These are phyloP conservation scores for Chrysochromulina parva DNA, from an alignment of 78 protist species.

Conservation along the genomic window DNA sequence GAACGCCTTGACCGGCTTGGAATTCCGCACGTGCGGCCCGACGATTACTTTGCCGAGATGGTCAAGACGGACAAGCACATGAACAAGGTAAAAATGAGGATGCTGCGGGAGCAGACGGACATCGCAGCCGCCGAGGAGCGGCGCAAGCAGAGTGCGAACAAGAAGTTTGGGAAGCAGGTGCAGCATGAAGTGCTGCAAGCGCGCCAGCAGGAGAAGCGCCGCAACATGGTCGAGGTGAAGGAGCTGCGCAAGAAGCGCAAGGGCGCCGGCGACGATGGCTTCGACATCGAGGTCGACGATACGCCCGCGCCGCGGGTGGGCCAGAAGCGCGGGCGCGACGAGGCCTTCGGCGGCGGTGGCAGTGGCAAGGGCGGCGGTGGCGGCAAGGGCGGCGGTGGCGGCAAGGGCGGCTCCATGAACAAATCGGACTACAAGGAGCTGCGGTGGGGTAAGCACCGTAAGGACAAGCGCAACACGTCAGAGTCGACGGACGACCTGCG, in stretches of 20 bases:
- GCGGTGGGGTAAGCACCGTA: background rate
- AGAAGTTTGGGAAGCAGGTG: slow-evolving; percentile 50
- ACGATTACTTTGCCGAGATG: slow-evolving; percentile 93
- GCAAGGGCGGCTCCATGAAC: background rate
- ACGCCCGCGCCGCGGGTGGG: background rate
- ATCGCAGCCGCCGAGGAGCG: slow-evolving; percentile 62
- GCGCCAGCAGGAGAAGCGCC: too few relatives aligned
- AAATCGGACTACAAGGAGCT: background rate
- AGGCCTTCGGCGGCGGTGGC: too few relatives aligned
- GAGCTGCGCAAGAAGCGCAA: too few relatives aligned
- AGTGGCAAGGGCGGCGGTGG: background rate
- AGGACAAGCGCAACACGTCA: background rate
- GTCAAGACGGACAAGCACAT: slow-evolving; percentile 87
- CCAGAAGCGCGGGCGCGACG: background rate
- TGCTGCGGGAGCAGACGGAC: slow-evolving; percentile 54
- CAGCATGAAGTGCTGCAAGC: too few relatives aligned
- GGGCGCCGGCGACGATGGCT: background rate
- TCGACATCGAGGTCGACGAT: background rate
- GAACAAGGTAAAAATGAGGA: slow-evolving; percentile 53
- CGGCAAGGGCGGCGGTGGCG: background rate
- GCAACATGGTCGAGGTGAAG: too few relatives aligned
- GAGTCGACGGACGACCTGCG: slow-evolving; percentile 4
- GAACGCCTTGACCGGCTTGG: background rate
- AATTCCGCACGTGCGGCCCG: slow-evolving; percentile 59
- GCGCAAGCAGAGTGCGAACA: slow-evolving; percentile 66